Conservation (phyloP, 2,329 filamentous ascomycete species). For the Fusarium compactum region DNA sequence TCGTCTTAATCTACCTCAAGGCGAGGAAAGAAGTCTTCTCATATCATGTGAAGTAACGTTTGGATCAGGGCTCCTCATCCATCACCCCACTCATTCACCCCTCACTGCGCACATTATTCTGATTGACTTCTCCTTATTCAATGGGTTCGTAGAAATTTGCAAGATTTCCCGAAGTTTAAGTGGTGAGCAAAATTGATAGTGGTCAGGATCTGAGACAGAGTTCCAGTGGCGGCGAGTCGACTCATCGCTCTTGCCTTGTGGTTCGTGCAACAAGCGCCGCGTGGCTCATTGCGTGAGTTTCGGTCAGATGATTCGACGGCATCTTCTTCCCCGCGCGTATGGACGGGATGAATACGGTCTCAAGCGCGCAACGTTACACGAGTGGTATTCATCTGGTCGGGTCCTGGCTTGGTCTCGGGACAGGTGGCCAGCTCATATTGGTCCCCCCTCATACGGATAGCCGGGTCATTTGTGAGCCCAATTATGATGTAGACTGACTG, state of each 20-base stretch:
- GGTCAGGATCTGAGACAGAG: neutral
- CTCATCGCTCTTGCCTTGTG: neutral
- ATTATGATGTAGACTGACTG: neutral
- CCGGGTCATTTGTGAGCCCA: neutral
- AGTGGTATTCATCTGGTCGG: neutral
- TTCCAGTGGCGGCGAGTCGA: neutral
- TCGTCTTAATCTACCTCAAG: neutral
- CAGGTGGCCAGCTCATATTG: neutral
- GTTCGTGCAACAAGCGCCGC: neutral
- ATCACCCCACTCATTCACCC: neutral
- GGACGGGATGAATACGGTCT: neutral
- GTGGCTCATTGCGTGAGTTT: neutral
- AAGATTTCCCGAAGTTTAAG: neutral
- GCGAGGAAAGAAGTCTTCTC: neutral
- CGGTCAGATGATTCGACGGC: neutral
- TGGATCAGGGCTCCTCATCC: neutral
- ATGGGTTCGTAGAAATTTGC: neutral
- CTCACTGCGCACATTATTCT: too few relatives aligned
- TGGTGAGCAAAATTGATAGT: neutral
- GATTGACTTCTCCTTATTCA: neutral
- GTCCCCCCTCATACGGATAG: neutral
- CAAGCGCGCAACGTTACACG: neutral
- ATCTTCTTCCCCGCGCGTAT: neutral
- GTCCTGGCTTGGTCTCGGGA: neutral
- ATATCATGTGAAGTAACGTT: neutral